Base-by-base conservation (phyloP, 2,329 filamentous ascomycete species). In the Fusarium sterilihyphosum region DNA sequence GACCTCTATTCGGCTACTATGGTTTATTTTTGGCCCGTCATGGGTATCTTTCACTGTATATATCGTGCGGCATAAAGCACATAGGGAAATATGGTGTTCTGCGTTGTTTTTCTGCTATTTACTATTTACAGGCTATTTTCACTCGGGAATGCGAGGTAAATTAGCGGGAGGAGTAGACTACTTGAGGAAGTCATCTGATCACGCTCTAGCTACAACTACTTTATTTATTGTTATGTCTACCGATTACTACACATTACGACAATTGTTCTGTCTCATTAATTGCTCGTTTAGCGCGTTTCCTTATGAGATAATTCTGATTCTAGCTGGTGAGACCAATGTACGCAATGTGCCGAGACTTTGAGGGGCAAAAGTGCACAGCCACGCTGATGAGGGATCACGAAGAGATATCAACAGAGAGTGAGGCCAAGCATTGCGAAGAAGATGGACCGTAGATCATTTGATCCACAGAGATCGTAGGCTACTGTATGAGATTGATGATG, bases 31-130 rank as follows among this genome's bases (percentile, higher is more conserved):
- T 59, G 38, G 26, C 37, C 43, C 65, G 40, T 29, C 53, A 31
- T 14, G 56, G 61, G 58, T 33, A 37, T 49, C 29, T 44, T 78
- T 75, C 69, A 73, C 59, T 79, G 77, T 79, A 79, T 61, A 79
- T 79, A 79, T 70, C 73, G 63, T 79, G 76, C 77, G 67, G 69
- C 68, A 74, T 65, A 69, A 72, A 72, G 77, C 77, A 77, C 77
- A 76, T 79, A 78, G 74, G 77, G 77, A 73, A 44, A 44, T 33
- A 22, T 33, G 77, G 77, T 78, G 77, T 77, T 79, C 46, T 60
- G 61, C 53, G 70, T 71, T 49, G 65, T 70, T 54, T 69, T 54
- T 43, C 47, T 52, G 49, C 49, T 35, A 52, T 52, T 71, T 76
- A 37, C 18, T 26, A 53, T 49, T 57, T 59, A 22, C 46, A 52